Evolutionary conservation across 2,329 filamentous ascomycete genomes (phyloP), one percentile per base, ranked within the genome.

Genomic region (Cladosporium austrohemisphaericum): DNA sequence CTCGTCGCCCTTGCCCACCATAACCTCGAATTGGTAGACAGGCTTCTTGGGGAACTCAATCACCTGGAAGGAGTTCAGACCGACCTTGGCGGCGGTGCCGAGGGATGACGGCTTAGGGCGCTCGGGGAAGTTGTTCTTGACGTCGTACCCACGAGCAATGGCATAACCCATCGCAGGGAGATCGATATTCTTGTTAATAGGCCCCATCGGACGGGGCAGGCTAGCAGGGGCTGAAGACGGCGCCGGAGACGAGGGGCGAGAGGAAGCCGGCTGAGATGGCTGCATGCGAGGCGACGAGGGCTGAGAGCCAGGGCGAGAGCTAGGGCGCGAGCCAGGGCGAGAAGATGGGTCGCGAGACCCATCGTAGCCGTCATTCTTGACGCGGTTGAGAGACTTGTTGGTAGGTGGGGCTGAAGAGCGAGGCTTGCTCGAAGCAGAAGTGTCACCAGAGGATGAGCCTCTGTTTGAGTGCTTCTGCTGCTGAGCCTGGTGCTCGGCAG

Each of bases 1-100:
- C 50, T 84, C 77, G 0, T 69, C 71, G 7, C 81, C 81, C 1
- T 76, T 80, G 2, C 83, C 80, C 35, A 92, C 76, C 3, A 76
- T 63, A 20, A 95, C 59, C 18, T 95, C 89, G 59, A 92, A 97
- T 63, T 96, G 91, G 54, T 83, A 83, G 18, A 96, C 79, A 0
- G 80, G 78, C 10, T 74, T 77, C 2, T 67, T 74, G 0, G 82
- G 82, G 49, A 83, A 80, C 8, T 72, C 68, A 0, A 65, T 68
- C 48, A 96, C 83, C 0, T 82, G 76, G 68, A 84, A 95, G 9
- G 88, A 83, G 64, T 97, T 97, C 29, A 95, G 70, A 0, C 63
- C 67, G 16, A 78, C 59, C 28, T 62, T 61, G 23, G 66, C 60
- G 19, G 67, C 58, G 25, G 56, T 65, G 29, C 74, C 76, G 31